Conservation (phyloP, 1,139 yeast species). For the Magnusiomyces fungicola region DNA sequence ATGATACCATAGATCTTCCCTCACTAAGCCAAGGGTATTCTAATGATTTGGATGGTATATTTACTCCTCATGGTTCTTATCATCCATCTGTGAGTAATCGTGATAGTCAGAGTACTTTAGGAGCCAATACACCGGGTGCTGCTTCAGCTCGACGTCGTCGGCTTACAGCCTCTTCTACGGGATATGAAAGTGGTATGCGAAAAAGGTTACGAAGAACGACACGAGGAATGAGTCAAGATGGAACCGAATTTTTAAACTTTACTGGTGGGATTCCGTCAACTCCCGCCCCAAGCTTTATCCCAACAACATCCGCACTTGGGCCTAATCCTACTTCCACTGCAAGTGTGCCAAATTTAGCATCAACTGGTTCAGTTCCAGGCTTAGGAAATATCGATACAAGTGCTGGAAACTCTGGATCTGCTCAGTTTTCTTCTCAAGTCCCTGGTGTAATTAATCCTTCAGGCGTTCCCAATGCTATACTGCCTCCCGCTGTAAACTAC, state of each 20-base stretch:
- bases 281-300: not conserved
- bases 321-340: no score
- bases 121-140: not conserved
- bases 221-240: conserved; percentile 4
- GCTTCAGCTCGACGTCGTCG: not conserved
- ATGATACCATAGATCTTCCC: not conserved
- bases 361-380: no score
- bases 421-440: no score
- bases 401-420: no score
- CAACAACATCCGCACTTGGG: not conserved
- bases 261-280: not conserved
- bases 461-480: no score
- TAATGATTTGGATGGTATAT: conserved; percentile 3
- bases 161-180: not conserved
- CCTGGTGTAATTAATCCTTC: no score
- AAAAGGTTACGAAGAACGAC: not conserved
- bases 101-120: not conserved
- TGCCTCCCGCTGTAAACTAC: no score
- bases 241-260: conserved; percentile 4
- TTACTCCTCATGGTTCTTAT: not conserved
- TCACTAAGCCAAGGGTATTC: not conserved
- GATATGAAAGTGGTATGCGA: conserved; percentile 4
- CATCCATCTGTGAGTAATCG: not conserved
- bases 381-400: no score
- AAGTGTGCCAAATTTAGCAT: no score